Base-by-base conservation (phyloP, 257 asterid genomes). In the Coffea eugenioides region DNA sequence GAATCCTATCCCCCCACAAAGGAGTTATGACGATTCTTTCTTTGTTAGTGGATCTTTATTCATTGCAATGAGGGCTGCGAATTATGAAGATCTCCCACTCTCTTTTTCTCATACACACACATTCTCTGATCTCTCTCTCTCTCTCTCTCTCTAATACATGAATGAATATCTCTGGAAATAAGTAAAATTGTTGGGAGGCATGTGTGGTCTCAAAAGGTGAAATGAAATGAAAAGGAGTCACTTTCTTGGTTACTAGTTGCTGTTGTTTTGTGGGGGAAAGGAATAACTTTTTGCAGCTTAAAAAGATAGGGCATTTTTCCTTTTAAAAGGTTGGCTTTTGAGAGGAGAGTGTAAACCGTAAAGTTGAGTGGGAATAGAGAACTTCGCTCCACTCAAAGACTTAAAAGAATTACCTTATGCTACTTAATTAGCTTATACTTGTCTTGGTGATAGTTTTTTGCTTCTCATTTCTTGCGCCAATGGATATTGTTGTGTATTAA, bases 181-280 rank as follows among this genome's bases (percentile, higher is more conserved):
- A 45, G 14, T 46, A 59, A 46, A 83, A 51, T 41, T 23, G 80
- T 75, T 73, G 83, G 81, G 82, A 77, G 86, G 80, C 83, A 88
- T 80, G 82, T 87, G 90, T 87, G 89, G 85, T 87, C 89, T 92
- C 88, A 88, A 92, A 93, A 92, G 93, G 81, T 77, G 90, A 87
- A 74, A 82, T 81, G 87, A 89, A 88, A 89, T 89, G 89, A 89
- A 92, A 88, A 87, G 90, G 84, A 74, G 89, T 75, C 89, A 86
- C 88, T 86, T 49, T 89, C 88, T 94, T 94, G 96, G 97, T 93
- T 82, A 85, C 83, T 93, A 86, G 92, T 88, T 89, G 96, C 81
- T 90, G 98, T 85, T 90, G 64, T 85, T 85, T 90, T 89, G 89
- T 87, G 91, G 89, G 80, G 83, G 82, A 82, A 70, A 83, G 88